A percentile compares a stretch with the other conserved stretches of the same genome.
phyloP scores from a whole-genome alignment of 2,329 filamentous ascomycete genomes.

The Ophiosphaerella korrae region DNA sequence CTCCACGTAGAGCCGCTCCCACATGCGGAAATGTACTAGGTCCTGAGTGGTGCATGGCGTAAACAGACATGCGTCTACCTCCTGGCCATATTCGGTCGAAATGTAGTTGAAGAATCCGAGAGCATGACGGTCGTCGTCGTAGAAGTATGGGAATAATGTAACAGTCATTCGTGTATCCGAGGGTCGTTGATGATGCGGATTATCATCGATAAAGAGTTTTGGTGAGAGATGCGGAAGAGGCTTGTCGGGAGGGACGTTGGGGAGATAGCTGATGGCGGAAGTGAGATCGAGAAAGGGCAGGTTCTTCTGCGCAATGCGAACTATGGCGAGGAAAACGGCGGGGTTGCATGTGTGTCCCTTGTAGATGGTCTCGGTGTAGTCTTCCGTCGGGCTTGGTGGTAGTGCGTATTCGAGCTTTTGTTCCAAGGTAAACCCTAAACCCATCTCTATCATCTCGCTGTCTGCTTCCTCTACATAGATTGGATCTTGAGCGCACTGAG shows the following conservation, averaged over 20 bases:
- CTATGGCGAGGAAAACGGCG: constrained; percentile 24
- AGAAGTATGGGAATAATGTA: constrained; percentile 25
- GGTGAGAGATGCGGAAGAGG: constrained; percentile 6
- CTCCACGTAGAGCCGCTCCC: constrained; percentile 4
- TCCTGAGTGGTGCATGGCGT: constrained; percentile 14
- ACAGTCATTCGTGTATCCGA: constrained; percentile 2
- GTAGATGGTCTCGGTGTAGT: constrained; percentile 19
- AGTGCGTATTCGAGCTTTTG: neutral
- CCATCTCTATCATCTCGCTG: too few species aligned
- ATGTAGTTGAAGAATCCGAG: constrained; percentile 14
- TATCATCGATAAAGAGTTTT: constrained; percentile 2
- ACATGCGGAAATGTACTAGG: constrained; percentile 4
- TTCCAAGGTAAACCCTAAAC: too few species aligned
- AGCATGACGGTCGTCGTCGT: constrained; percentile 16
- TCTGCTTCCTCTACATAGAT: too few species aligned
- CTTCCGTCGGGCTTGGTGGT: neutral
- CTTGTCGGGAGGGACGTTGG: constrained; percentile 13
- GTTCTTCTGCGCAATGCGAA: constrained; percentile 26
- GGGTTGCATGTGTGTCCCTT: constrained; percentile 18
- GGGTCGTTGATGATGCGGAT: neutral
- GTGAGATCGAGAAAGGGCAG: constrained; percentile 21
- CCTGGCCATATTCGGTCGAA: too few species aligned
- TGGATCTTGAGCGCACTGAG: neutral
- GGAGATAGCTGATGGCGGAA: constrained; percentile 24
- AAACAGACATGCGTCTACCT: constrained; percentile 4